phyloP scores from a whole-genome alignment of 164 flowering plant species.

The Magnolia kwangsiensis region DNA sequence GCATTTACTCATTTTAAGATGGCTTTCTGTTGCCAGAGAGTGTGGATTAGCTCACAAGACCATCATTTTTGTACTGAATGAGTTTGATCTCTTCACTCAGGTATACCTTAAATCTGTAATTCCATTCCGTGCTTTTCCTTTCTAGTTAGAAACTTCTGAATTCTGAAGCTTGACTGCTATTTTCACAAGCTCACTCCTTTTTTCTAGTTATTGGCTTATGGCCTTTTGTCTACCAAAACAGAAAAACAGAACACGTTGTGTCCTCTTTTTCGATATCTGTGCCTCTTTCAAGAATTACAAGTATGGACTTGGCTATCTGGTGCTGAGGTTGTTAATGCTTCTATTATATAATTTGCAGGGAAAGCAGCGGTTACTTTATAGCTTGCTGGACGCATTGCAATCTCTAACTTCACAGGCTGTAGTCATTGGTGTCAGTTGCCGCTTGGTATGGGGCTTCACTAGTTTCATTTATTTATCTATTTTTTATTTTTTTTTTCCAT shows the following conservation, averaged over 20 bases:
- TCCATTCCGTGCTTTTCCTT: not conserved
- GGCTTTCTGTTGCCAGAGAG: constrained; percentile 48
- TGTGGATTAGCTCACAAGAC: constrained; percentile 95
- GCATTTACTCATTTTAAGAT: constrained; percentile 6
- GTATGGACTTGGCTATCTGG: not conserved
- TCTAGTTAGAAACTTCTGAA: not conserved
- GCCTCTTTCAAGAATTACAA: not conserved
- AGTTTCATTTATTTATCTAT: not conserved
- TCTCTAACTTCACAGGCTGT: constrained; percentile 94
- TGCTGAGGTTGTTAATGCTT: not conserved
- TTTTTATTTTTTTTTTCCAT: not conserved
- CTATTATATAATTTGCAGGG: constrained; percentile 51
- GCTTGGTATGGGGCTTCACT: constrained; percentile 54
- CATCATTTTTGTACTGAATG: constrained; percentile 80
- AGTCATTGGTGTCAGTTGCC: constrained; percentile 86
- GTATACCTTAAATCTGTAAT: constrained; percentile 26
- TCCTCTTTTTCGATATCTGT: not conserved
- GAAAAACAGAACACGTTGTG: not conserved
- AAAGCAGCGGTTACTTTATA: constrained; percentile 86
- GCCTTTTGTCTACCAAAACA: not conserved
- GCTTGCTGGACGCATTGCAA: constrained; percentile 96
- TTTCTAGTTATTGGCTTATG: not conserved
- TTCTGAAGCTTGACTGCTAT: not conserved
- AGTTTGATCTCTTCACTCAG: constrained; percentile 92
- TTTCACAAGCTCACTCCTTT: not conserved